A percentile compares a stretch with the other conserved stretches of the same genome.
Evolutionary conservation across 2,329 filamentous ascomycete genomes (phyloP).

Genomic region (Alternaria solani): DNA sequence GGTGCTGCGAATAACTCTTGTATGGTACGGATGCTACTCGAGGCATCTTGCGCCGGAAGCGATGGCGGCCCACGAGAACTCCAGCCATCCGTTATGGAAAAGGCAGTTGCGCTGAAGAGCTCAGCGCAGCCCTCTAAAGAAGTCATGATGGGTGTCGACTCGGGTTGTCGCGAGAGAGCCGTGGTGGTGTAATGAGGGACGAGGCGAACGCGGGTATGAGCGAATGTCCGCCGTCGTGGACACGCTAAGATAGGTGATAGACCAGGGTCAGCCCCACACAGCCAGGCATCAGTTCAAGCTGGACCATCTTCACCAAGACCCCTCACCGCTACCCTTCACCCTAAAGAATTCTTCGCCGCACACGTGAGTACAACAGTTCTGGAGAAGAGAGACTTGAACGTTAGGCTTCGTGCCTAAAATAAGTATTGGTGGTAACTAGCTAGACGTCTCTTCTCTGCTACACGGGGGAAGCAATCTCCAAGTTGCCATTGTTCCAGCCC

Average conservation of each 20-base stretch:
- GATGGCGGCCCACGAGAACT: background rate
- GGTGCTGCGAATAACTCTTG: slow-evolving; percentile 27
- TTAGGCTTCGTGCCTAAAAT: background rate
- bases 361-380: background rate
- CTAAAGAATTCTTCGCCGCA: background rate
- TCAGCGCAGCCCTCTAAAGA: slow-evolving; percentile 28
- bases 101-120: slow-evolving; percentile 16
- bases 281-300: slow-evolving; percentile 10
- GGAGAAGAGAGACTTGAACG: background rate
- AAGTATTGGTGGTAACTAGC: background rate
- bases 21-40: slow-evolving; percentile 20
- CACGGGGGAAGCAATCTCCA: background rate
- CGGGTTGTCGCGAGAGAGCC: background rate
- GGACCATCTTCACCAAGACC: background rate
- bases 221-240: slow-evolving; percentile 17
- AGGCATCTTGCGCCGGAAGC: slow-evolving; percentile 19
- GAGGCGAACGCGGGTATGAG: slow-evolving; percentile 17
- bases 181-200: slow-evolving; percentile 3
- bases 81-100: background rate
- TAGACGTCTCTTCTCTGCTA: background rate
- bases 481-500: background rate
- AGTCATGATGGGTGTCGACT: slow-evolving; percentile 23
- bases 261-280: slow-evolving; percentile 17
- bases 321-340: background rate
- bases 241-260: slow-evolving; percentile 30